These are phyloP conservation scores for button mushroom (Agaricus bisporus) DNA, from an alignment of 768 basidiomycete genomes.

Conservation along the genomic window DNA sequence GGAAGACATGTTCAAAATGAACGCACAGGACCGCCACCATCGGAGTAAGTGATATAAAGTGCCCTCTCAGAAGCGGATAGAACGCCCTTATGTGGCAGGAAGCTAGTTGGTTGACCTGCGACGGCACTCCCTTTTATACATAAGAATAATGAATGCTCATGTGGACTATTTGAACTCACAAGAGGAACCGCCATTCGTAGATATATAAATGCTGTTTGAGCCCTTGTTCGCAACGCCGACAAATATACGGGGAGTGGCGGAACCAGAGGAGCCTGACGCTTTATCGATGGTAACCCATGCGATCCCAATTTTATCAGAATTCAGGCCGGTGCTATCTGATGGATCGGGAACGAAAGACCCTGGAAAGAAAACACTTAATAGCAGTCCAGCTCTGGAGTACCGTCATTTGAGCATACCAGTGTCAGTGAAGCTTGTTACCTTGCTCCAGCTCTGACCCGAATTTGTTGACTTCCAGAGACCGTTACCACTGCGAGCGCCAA, in stretches of 20 bases:
- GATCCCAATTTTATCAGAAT: slow-evolving; percentile 38
- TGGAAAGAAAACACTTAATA: slow-evolving; percentile 12
- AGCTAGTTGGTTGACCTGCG: slow-evolving; percentile 50
- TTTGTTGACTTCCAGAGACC: slow-evolving; percentile 65
- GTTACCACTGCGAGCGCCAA: slow-evolving; percentile 58
- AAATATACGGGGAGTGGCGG: slow-evolving; percentile 57
- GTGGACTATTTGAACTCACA: slow-evolving; percentile 32
- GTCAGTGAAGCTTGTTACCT: slow-evolving; percentile 54
- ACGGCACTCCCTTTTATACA: slow-evolving; percentile 43
- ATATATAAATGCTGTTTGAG: slow-evolving; percentile 48
- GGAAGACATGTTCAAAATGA: background rate
- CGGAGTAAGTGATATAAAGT: slow-evolving; percentile 55
- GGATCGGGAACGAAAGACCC: slow-evolving; percentile 50
- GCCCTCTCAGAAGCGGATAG: slow-evolving; percentile 49
- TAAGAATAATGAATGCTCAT: background rate
- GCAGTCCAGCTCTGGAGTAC: background rate
- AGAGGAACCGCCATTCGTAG: slow-evolving; percentile 48
- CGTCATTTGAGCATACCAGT: slow-evolving; percentile 32
- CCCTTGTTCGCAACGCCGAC: slow-evolving; percentile 60
- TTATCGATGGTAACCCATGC: slow-evolving; percentile 64
- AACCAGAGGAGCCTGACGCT: slow-evolving; percentile 46
- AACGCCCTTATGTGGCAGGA: slow-evolving; percentile 62
- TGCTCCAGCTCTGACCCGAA: slow-evolving; percentile 50
- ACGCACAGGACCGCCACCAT: slow-evolving; percentile 53
- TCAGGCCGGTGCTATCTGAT: slow-evolving; percentile 41